A percentile compares a stretch with the other conserved stretches of the same genome.
Evolutionary conservation across 2,329 filamentous ascomycete genomes (phyloP).

Genomic region (Scytalidium sp.): DNA sequence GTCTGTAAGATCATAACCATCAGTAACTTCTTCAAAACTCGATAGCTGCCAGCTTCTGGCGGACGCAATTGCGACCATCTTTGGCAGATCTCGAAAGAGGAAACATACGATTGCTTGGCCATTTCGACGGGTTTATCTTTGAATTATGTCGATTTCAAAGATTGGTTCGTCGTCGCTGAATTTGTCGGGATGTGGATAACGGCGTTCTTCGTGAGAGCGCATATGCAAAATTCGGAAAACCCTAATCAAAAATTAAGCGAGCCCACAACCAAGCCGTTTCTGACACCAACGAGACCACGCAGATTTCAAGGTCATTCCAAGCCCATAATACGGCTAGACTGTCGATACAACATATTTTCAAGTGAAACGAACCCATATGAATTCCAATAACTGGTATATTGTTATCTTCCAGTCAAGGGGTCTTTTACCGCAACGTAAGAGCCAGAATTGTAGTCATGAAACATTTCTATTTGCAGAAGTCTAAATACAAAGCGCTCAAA

Average conservation of each 20-base stretch:
- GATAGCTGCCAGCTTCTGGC: not conserved
- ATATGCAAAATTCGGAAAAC: constrained; percentile 14
- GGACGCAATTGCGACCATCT: not conserved
- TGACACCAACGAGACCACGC: not conserved
- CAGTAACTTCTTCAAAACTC: constrained; percentile 8
- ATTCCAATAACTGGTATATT: too few species aligned
- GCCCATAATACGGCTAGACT: constrained; percentile 2
- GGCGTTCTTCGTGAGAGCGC: constrained; percentile 2
- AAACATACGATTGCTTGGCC: constrained; percentile 62
- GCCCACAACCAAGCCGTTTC: constrained; percentile 6
- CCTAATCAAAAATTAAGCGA: constrained; percentile 26
- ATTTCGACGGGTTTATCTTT: constrained; percentile 47
- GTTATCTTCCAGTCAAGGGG: too few species aligned
- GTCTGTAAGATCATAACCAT: constrained; percentile 38
- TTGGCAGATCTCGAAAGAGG: constrained; percentile 11
- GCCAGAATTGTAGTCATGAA: too few species aligned
- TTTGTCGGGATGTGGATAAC: constrained; percentile 11
- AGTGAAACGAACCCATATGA: too few species aligned
- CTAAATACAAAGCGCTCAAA: not conserved
- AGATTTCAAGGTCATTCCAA: constrained; percentile 3
- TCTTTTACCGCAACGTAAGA: too few species aligned
- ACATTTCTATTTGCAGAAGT: not conserved
- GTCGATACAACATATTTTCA: too few species aligned
- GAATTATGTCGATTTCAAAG: constrained; percentile 22
- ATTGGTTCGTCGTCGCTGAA: constrained; percentile 20